These are phyloP conservation scores for Rutstroemia sydowiana DNA, from an alignment of 2,329 filamentous ascomycete genomes.

Conservation along the genomic window DNA sequence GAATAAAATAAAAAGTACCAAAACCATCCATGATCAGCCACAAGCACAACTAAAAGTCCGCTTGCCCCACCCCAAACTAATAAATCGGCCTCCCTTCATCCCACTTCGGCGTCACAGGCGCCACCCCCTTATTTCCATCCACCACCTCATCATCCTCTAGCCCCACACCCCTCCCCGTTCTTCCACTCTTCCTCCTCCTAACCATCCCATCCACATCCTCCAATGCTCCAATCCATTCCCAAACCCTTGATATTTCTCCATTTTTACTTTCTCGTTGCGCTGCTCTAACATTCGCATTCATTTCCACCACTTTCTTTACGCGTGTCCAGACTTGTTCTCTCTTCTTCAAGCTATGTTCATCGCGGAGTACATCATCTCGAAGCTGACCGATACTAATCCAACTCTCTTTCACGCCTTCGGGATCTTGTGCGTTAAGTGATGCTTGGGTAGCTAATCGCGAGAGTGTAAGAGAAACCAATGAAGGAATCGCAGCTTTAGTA, in stretches of 20 bases:
- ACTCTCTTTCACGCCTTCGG: conserved; percentile 57
- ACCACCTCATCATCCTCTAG: neutral
- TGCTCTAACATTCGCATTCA: conserved; percentile 84
- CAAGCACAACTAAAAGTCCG: neutral
- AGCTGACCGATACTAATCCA: conserved; percentile 86
- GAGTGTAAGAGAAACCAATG: conserved; percentile 76
- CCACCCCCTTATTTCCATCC: conserved; percentile 13
- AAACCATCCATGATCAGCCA: neutral
- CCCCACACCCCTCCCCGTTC: conserved; percentile 32
- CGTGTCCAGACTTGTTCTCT: conserved; percentile 78
- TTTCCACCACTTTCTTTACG: conserved; percentile 79
- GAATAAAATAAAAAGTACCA: no score
- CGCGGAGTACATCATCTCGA: conserved; percentile 80
- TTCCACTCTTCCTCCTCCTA: conserved; percentile 40
- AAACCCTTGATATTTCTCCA: conserved; percentile 58
- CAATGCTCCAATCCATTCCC: conserved; percentile 62
- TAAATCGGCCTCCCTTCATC: conserved; percentile 30
- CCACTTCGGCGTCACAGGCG: conserved; percentile 24
- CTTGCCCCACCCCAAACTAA: conserved; percentile 15
- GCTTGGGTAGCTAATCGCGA: conserved; percentile 79
- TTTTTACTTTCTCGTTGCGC: conserved; percentile 60
- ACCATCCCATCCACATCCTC: conserved; percentile 31
- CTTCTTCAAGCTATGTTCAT: conserved; percentile 68
- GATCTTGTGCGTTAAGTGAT: conserved; percentile 62
- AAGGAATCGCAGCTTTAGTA: conserved; percentile 62